Percentiles rank a stretch among this genome's conserved stretches.
Conservation (phyloP, 345 rosid species). For the Arabidopsis arenosa region DNA sequence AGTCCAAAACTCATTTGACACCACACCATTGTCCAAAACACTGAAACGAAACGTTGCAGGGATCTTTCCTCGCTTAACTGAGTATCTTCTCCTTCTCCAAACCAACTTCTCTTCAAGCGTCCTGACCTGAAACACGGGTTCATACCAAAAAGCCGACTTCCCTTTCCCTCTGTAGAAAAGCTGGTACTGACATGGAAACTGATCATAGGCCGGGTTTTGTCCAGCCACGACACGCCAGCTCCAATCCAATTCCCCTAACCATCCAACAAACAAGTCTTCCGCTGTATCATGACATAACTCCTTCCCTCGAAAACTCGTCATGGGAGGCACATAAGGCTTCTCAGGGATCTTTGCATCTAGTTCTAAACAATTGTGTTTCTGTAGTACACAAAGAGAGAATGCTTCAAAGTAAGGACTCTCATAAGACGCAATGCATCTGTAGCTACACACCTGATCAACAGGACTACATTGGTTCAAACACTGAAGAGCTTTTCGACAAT, state of each 20-base stretch:
- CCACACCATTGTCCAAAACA: constrained; percentile 91
- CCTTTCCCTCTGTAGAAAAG: constrained; percentile 91
- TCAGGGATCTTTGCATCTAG: constrained; percentile 80
- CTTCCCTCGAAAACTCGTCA: constrained; percentile 66
- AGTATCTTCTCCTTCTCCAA: constrained; percentile 89
- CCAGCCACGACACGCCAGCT: constrained; percentile 97
- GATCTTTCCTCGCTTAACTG: constrained; percentile 71
- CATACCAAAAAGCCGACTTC: constrained; percentile 92
- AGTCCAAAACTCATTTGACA: constrained; percentile 91
- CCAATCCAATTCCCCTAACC: constrained; percentile 81
- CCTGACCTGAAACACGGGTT: constrained; percentile 85
- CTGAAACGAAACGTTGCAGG: constrained; percentile 82
- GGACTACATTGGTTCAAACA: constrained; percentile 93
- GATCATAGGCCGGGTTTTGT: constrained; percentile 96
- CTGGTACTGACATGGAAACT: constrained; percentile 95
- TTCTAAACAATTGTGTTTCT: constrained; percentile 85
- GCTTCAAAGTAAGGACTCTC: constrained; percentile 87
- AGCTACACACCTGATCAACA: constrained; percentile 91
- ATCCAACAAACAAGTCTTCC: constrained; percentile 91
- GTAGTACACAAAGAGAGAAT: constrained; percentile 82
- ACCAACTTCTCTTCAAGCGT: constrained; percentile 75
- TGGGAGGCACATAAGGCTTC: constrained; percentile 69
- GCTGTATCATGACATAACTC: constrained; percentile 68
- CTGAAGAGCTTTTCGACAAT: constrained; percentile 89
- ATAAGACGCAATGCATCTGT: constrained; percentile 92